These are phyloP conservation scores for Chlamydomonas sp. DNA, from an alignment of 139 green algal genomes.

Conservation along the genomic window DNA sequence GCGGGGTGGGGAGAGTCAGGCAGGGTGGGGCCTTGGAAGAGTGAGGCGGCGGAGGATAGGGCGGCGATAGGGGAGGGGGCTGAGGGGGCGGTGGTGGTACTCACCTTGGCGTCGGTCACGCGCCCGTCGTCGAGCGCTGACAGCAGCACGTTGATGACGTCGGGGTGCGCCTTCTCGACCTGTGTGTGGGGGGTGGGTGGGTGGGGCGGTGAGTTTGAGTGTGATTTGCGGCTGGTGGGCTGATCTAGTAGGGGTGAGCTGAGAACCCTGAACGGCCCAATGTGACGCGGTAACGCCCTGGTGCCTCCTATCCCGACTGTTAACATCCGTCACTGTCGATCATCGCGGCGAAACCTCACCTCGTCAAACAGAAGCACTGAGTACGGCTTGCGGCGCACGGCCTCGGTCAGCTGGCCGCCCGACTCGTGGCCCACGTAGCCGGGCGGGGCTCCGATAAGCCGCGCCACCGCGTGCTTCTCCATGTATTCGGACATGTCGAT, in stretches of 20 bases:
- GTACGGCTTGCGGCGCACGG: constrained; percentile 70
- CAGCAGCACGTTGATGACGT: constrained; percentile 86
- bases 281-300: too few species aligned
- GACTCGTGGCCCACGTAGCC: constrained; percentile 56
- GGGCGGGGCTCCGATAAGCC: constrained; percentile 86
- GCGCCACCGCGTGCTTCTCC: constrained; percentile 86
- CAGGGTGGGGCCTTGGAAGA: background rate
- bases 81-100: too few species aligned
- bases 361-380: constrained; percentile 93
- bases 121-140: constrained; percentile 79
- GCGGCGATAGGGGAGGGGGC: too few species aligned
- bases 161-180: constrained; percentile 48
- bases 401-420: constrained; percentile 93
- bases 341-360: too few species aligned
- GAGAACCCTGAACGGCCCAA: too few species aligned
- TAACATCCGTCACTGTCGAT: too few species aligned
- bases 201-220: background rate
- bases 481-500: constrained; percentile 98
- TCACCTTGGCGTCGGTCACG: constrained; percentile 23
- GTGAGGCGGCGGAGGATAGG: background rate
- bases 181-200: too few species aligned
- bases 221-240: too few species aligned
- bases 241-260: too few species aligned
- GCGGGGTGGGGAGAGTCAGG: background rate
- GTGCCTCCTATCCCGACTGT: too few species aligned